phyloP scores from a whole-genome alignment of 495 filamentous ascomycete genomes.

The Apodospora peruviana region DNA sequence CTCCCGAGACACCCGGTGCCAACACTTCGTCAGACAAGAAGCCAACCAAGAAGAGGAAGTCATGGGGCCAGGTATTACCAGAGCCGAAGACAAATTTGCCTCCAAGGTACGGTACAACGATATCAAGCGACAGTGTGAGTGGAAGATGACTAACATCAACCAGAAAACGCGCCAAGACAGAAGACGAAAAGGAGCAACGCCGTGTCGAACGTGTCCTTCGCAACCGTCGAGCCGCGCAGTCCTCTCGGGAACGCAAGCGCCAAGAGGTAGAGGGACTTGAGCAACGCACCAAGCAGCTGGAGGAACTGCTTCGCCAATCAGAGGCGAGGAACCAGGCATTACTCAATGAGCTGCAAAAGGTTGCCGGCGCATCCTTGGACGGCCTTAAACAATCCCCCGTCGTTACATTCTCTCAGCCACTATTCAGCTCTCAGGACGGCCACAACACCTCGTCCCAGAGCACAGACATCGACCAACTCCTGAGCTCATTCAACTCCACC shows the following conservation, averaged over 20 bases:
- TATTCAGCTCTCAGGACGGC: constrained; percentile 43
- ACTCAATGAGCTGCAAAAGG: constrained; percentile 57
- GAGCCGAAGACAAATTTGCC: constrained; percentile 95
- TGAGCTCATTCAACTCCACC: constrained; percentile 29
- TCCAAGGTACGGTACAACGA: constrained; percentile 64
- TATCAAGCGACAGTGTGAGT: neutral
- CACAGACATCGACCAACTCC: constrained; percentile 30
- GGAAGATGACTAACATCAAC: constrained; percentile 11
- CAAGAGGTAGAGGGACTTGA: constrained; percentile 89
- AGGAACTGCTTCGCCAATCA: constrained; percentile 56
- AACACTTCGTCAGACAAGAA: constrained; percentile 36
- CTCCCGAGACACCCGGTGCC: constrained; percentile 10
- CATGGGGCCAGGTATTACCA: constrained; percentile 96
- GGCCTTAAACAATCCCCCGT: constrained; percentile 39
- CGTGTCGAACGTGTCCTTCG: constrained; percentile 94
- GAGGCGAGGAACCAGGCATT: constrained; percentile 62
- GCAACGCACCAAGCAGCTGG: constrained; percentile 65
- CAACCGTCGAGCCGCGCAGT: constrained; percentile 93
- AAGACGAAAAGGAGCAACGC: constrained; percentile 97
- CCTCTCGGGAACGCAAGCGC: constrained; percentile 90
- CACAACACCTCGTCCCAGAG: constrained; percentile 15
- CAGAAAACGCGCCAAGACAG: constrained; percentile 96
- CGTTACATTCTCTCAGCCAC: constrained; percentile 46
- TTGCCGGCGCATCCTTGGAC: constrained; percentile 48
- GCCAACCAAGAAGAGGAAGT: constrained; percentile 92